Conservation (phyloP, 352 stramenopile genomes). For the Phytophthora citrophthora region DNA sequence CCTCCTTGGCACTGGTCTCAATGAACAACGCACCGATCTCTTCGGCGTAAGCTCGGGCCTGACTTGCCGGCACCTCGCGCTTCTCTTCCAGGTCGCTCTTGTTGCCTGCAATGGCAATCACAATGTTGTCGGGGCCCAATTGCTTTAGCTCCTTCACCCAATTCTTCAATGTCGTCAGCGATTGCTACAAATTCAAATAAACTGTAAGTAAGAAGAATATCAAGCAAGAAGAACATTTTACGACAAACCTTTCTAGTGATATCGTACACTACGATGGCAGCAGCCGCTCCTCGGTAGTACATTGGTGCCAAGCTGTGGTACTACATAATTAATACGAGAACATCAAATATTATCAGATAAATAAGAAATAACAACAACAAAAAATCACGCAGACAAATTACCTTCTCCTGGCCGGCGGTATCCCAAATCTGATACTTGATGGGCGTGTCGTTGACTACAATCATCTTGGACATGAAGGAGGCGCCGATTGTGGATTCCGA, state of each 20-base stretch:
- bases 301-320: conserved; percentile 98
- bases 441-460: conserved; percentile 90
- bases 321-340: conserved; percentile 27
- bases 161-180: conserved; percentile 93
- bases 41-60: conserved; percentile 91
- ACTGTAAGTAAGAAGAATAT: not conserved
- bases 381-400: conserved; percentile 19
- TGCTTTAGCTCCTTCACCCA: conserved; percentile 96
- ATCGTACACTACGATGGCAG: conserved; percentile 98
- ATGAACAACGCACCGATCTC: conserved; percentile 94
- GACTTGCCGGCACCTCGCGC: conserved; percentile 86
- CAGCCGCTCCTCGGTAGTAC: conserved; percentile 98
- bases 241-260: conserved; percentile 92
- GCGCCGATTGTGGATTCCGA: conserved; percentile 97
- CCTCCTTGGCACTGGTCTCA: conserved; percentile 94
- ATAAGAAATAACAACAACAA: not conserved
- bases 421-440: conserved; percentile 99
- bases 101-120: conserved; percentile 95
- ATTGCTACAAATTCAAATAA: conserved; percentile 61
- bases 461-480: conserved; percentile 98
- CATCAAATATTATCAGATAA: conserved; percentile 9
- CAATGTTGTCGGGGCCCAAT: conserved; percentile 93
- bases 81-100: conserved; percentile 94
- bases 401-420: conserved; percentile 97
- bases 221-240: not conserved